phyloP scores from a whole-genome alignment of 768 basidiomycete genomes.

The Cubamyces sp. region DNA sequence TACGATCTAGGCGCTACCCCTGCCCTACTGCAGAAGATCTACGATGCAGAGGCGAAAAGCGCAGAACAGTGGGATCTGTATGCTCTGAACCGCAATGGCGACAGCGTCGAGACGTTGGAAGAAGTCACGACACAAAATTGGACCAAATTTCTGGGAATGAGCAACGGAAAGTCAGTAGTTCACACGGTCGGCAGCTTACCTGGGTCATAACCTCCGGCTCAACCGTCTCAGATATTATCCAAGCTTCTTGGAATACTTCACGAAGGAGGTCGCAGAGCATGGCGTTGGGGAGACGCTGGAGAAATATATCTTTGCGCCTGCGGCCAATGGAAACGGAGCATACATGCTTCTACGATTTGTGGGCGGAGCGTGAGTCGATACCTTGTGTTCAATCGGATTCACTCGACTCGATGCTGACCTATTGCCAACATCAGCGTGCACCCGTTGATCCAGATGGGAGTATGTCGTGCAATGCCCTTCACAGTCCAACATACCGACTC shows the following conservation, averaged over 20 bases:
- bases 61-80: conserved; percentile 45
- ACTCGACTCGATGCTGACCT: neutral
- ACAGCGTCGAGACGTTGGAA: conserved; percentile 30
- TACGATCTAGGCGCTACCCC: conserved; percentile 59
- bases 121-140: conserved; percentile 50
- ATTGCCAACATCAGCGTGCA: conserved; percentile 44
- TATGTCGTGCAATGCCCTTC: conserved; percentile 35
- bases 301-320: conserved; percentile 49
- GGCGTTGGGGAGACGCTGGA: conserved; percentile 49
- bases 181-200: neutral
- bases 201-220: too few species aligned
- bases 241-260: conserved; percentile 40
- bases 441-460: conserved; percentile 61
- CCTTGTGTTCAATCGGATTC: neutral
- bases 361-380: conserved; percentile 39
- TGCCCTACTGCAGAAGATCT: conserved; percentile 51
- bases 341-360: conserved; percentile 41
- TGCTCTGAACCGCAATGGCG: conserved; percentile 40
- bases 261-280: conserved; percentile 39
- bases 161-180: conserved; percentile 45
- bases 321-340: conserved; percentile 37
- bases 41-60: conserved; percentile 41
- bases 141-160: conserved; percentile 47
- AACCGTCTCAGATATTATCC: conserved; percentile 34
- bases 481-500: neutral